A percentile compares a stretch with the other conserved stretches of the same genome.
Conservation (phyloP, 1,284 basidiomycete genomes). For the Rhodotorula sp. region DNA sequence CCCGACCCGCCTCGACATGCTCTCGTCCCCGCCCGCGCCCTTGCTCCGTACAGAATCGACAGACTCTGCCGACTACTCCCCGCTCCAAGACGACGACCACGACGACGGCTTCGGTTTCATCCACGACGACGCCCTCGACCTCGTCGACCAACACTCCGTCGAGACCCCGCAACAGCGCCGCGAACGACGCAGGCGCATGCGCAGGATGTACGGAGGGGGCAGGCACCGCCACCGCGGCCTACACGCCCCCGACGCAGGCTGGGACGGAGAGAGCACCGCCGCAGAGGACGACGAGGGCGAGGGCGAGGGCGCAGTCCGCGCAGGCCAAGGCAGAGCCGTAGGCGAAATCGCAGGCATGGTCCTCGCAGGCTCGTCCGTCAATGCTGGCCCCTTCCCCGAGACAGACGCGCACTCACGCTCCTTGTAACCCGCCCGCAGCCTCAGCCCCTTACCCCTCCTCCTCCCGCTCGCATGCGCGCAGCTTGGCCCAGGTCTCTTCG, state of each 20-base stretch:
- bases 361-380: constrained; percentile 27
- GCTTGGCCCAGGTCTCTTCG: constrained; percentile 43
- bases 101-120: neutral
- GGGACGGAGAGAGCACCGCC: neutral
- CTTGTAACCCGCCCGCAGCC: neutral
- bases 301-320: constrained; percentile 15
- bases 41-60: no score
- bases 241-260: neutral
- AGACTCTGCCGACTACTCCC: neutral
- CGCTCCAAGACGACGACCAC: neutral
- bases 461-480: constrained; percentile 44
- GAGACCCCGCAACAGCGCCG: neutral
- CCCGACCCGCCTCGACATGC: no score
- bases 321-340: neutral
- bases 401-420: neutral
- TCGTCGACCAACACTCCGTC: neutral
- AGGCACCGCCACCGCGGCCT: neutral
- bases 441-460: constrained; percentile 43
- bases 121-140: neutral
- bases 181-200: constrained; percentile 16
- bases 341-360: constrained; percentile 36
- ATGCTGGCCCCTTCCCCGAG: neutral
- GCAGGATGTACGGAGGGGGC: constrained; percentile 35
- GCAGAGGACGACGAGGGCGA: constrained; percentile 23
- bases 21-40: no score